A percentile compares a stretch with the other conserved stretches of the same genome.
Evolutionary conservation across 352 stramenopile genomes (phyloP).

Genomic region (Phytopythium montanum): DNA sequence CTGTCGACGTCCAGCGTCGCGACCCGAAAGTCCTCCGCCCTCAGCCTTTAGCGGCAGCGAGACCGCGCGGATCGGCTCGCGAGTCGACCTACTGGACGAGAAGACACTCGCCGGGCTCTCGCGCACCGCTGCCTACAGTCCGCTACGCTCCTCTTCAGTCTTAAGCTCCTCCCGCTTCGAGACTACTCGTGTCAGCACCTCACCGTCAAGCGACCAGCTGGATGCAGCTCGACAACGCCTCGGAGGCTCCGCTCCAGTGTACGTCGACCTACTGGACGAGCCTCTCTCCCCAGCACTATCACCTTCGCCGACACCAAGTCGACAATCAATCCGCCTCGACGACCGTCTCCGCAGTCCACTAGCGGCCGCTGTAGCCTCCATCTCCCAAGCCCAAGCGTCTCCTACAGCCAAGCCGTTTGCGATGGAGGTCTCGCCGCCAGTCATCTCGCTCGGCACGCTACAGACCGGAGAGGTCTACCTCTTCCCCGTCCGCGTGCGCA

Average conservation of each 20-base stretch:
- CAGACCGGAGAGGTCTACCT: slow-evolving; percentile 53
- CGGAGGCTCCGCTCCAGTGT: neutral
- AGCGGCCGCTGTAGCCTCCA: slow-evolving; percentile 1
- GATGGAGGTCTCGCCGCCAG: slow-evolving; percentile 54
- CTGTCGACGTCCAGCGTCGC: slow-evolving; percentile 20
- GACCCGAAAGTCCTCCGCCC: slow-evolving; percentile 28
- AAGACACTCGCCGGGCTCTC: slow-evolving; percentile 45
- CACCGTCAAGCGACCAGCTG: neutral
- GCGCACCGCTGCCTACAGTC: slow-evolving; percentile 29
- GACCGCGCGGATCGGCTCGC: slow-evolving; percentile 38
- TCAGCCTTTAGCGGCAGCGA: slow-evolving; percentile 35
- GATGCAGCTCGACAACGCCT: neutral
- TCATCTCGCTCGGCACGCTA: slow-evolving; percentile 34
- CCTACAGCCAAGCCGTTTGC: slow-evolving; percentile 40
- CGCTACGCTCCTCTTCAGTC: slow-evolving; percentile 20
- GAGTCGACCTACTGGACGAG: slow-evolving; percentile 46
- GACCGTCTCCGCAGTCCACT: slow-evolving; percentile 3
- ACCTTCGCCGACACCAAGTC: neutral
- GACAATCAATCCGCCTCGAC: neutral
- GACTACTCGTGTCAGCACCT: neutral
- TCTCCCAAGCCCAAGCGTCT: slow-evolving; percentile 4
- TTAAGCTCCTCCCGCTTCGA: neutral
- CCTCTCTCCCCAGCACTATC: slow-evolving; percentile 2
- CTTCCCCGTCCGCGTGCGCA: slow-evolving; percentile 61
- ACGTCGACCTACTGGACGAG: slow-evolving; percentile 2